Percentiles rank a stretch among this genome's conserved stretches.
These are phyloP conservation scores for Avena atlantica DNA, from an alignment of 176 grass and related monocot genomes.

Conservation along the genomic window DNA sequence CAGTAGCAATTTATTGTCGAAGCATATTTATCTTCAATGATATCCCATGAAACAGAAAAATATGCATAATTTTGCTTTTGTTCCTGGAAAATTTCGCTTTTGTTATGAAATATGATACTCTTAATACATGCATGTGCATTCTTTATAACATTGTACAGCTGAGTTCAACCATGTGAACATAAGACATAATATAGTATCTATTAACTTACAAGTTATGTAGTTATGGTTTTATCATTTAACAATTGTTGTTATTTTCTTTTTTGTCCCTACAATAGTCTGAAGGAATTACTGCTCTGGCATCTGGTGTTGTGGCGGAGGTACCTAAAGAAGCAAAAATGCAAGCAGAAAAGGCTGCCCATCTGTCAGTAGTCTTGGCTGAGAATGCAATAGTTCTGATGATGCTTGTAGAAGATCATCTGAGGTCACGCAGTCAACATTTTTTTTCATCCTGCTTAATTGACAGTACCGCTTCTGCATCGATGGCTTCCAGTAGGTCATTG, in stretches of 20 bases:
- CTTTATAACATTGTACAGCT: constrained; percentile 7
- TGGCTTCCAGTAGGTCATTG: constrained; percentile 64
- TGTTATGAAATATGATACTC: constrained; percentile 18
- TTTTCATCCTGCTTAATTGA: constrained; percentile 69
- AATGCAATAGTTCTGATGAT: constrained; percentile 95
- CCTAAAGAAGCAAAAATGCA: constrained; percentile 75
- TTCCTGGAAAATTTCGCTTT: constrained; percentile 1
- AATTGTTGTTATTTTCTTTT: constrained; percentile 36
- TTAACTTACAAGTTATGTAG: constrained; percentile 29
- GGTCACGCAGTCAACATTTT: constrained; percentile 85
- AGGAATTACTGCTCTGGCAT: constrained; percentile 68
- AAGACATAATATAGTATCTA: constrained; percentile 3
- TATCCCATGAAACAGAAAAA: constrained; percentile 28
- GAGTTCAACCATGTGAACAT: constrained; percentile 23
- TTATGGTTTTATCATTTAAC: constrained; percentile 30
- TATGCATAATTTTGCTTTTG: constrained; percentile 14
- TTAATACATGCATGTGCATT: constrained; percentile 25
- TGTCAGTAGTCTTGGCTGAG: constrained; percentile 80
- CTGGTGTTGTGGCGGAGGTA: constrained; percentile 74
- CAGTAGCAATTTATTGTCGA: constrained; percentile 12
- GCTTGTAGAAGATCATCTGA: constrained; percentile 97
- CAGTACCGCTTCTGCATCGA: constrained; percentile 57
- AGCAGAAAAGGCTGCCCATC: constrained; percentile 77
- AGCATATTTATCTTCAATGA: constrained; percentile 16
- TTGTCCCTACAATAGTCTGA: constrained; percentile 67